Percentiles rank a stretch among this genome's conserved stretches.
Conservation (phyloP, 1,139 yeast species). For the Citeromyces siamensis region DNA sequence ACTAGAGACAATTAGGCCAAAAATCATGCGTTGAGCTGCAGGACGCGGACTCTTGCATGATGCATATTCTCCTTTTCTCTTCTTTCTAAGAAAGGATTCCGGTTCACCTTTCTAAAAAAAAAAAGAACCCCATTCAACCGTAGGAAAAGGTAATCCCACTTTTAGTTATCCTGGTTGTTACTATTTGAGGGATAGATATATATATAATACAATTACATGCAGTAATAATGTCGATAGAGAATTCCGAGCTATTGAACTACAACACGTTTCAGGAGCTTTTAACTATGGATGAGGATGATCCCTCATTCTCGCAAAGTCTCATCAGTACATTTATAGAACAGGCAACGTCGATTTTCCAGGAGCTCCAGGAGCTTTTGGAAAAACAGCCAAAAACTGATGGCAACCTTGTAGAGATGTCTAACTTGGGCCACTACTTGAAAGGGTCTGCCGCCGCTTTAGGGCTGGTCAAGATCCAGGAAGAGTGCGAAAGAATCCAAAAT, state of each 20-base stretch:
- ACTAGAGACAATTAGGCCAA: too few species aligned
- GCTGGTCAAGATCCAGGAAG: constrained; percentile 62
- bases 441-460: constrained; percentile 97
- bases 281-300: constrained; percentile 91
- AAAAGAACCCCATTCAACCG: too few species aligned
- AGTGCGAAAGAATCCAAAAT: constrained; percentile 90
- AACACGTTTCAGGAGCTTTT: constrained; percentile 76
- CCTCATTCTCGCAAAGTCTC: constrained; percentile 65
- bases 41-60: too few species aligned
- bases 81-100: too few species aligned
- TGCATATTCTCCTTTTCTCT: too few species aligned
- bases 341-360: constrained; percentile 66
- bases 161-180: too few species aligned
- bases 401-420: constrained; percentile 51
- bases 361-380: constrained; percentile 37
- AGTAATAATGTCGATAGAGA: constrained; percentile 10
- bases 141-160: too few species aligned
- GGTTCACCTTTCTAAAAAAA: too few species aligned
- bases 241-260: constrained; percentile 73
- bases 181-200: background rate
- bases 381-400: constrained; percentile 12
- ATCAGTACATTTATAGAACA: constrained; percentile 83
- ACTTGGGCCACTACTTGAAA: constrained; percentile 83
- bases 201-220: constrained; percentile 2
- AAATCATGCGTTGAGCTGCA: too few species aligned